Evolutionary conservation across 2,329 filamentous ascomycete species (phyloP).

Genomic region (Geosmithia morbida): DNA sequence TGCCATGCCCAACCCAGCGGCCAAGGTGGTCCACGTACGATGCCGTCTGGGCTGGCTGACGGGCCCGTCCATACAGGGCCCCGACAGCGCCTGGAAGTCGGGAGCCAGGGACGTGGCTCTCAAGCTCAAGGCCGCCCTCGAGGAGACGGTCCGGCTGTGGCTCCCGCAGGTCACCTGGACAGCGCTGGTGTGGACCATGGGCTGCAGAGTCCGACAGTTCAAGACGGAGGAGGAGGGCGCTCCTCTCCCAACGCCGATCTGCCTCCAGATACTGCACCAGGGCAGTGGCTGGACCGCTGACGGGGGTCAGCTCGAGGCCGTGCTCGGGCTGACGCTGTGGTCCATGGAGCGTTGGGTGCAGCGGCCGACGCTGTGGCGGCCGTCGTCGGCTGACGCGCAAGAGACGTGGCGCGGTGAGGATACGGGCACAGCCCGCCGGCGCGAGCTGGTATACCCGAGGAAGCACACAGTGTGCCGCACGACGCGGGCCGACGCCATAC

Average conservation of each 20-base stretch:
- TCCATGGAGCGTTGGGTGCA: not conserved
- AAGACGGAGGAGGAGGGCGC: not conserved
- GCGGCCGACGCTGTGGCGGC: not conserved
- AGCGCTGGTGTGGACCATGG: not conserved
- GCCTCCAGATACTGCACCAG: not conserved
- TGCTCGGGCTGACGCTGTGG: not conserved
- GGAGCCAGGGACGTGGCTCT: not conserved
- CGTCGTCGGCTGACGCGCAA: not conserved
- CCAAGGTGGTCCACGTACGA: not conserved
- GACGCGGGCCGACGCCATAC: not conserved
- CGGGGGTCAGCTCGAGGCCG: not conserved
- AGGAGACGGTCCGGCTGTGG: not conserved
- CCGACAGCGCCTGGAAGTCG: not conserved
- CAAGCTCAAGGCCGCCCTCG: not conserved
- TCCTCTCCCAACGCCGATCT: not conserved
- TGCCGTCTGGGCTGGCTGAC: not conserved
- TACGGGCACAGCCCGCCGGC: too few species aligned
- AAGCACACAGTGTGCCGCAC: not conserved
- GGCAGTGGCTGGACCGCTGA: not conserved
- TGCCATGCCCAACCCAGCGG: not conserved
- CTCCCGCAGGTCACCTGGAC: not conserved
- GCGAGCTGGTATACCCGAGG: not conserved
- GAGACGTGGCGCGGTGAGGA: not conserved
- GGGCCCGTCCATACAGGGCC: not conserved
- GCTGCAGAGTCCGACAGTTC: not conserved